Base-by-base conservation (phyloP, 1,284 basidiomycete genomes). In the Entoloma clypeatum region DNA sequence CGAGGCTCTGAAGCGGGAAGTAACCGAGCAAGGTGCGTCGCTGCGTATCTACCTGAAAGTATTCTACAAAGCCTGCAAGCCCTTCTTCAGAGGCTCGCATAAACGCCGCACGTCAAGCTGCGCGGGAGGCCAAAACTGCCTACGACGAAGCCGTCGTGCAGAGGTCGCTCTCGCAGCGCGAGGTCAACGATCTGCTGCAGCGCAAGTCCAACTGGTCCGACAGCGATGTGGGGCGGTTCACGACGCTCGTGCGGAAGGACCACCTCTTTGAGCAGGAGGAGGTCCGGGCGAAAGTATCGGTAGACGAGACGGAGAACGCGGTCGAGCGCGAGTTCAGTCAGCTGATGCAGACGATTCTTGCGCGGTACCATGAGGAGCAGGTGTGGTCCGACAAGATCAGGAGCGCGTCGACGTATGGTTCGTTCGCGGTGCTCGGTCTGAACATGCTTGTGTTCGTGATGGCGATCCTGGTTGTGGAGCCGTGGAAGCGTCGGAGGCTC, bases 301-400 rank as follows among this genome's bases (percentile, higher is more conserved):
- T 88, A 3, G 73, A 77, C 22, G 69, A 75, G 28, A 73, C 79
- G 2, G 93, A 97, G 55, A 71, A 78, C 31, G 76, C 75, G 1
- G 88, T 92, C 14, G 93, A 97, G 54, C 74, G 75, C 35, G 87
- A 86, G 52, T 95, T 96, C 61, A 84, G 75, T 52, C 81, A 81
- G 55, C 73, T 96, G 45, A 89, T 93, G 82, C 81, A 82, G 44
- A 71, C 78, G 3, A 96, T 96, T 54, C 74, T 97, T 43, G 80
- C 77, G 37, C 73, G 92, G 21, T 97, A 97, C 61, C 93, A 97
- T 65, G 93, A 96, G 63, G 93, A 96, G 60, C 93, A 97, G 62
- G 81, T 95, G 4, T 97, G 93, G 93, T 92, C 88, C 45, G 93
- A 97, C 70, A 97, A 97, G 68, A 95, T 97, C 49, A 79, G 93